A percentile compares a stretch with the other conserved stretches of the same genome.
Conservation (phyloP, 257 asterid genomes). For the Forsythia viridissima region DNA sequence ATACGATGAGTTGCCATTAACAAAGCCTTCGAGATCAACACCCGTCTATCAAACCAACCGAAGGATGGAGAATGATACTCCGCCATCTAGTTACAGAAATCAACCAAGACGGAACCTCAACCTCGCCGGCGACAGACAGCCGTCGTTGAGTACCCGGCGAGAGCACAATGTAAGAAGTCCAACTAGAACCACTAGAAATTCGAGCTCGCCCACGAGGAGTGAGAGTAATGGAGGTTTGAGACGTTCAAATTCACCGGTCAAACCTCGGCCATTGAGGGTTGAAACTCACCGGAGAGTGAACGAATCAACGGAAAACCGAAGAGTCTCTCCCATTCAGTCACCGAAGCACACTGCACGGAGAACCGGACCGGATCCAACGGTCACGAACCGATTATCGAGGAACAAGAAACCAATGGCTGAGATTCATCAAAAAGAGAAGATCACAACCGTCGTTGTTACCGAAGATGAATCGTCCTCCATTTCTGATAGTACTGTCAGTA, state of each 20-base stretch:
- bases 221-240: conserved; percentile 45
- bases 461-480: conserved; percentile 84
- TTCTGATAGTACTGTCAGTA: conserved; percentile 69
- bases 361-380: conserved; percentile 41
- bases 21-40: conserved; percentile 50
- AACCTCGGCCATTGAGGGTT: conserved; percentile 56
- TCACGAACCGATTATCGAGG: conserved; percentile 46
- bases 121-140: conserved; percentile 44
- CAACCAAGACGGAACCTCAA: conserved; percentile 40
- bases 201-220: conserved; percentile 43
- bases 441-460: conserved; percentile 30
- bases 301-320: conserved; percentile 47
- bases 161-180: conserved; percentile 61
- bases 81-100: conserved; percentile 31
- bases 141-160: conserved; percentile 57
- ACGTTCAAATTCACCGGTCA: conserved; percentile 54
- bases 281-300: conserved; percentile 55
- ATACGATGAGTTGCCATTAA: conserved; percentile 62
- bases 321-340: conserved; percentile 59
- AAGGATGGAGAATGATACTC: conserved; percentile 36
- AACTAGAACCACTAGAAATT: conserved; percentile 36
- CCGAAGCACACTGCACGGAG: conserved; percentile 62
- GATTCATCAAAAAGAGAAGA: conserved; percentile 52
- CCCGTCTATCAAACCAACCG: conserved; percentile 30
- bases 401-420: conserved; percentile 43